Percentiles rank a stretch among this genome's conserved stretches.
phyloP scores from a whole-genome alignment of 768 basidiomycete species.

The Mrakia frigida region DNA sequence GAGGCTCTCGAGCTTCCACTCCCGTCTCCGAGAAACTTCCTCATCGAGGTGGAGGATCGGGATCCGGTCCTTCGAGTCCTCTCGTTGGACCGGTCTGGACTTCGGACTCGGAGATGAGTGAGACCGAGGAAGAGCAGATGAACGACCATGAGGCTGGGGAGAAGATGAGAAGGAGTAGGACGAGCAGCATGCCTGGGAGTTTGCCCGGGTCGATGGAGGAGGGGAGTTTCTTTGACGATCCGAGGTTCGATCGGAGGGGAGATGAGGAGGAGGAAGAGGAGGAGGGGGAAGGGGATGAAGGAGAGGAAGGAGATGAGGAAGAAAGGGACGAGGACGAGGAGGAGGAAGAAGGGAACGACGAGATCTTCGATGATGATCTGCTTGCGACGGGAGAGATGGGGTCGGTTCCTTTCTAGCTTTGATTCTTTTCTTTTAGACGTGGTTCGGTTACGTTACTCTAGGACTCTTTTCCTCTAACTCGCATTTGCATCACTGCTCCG shows the following conservation, averaged over 20 bases:
- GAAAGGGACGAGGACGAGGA: conserved; percentile 52
- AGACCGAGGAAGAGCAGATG: conserved; percentile 26
- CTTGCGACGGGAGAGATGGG: conserved; percentile 77
- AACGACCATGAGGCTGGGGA: neutral
- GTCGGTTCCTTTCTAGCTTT: neutral
- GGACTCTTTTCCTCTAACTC: no score
- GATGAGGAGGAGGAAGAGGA: conserved; percentile 24
- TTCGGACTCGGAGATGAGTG: conserved; percentile 45
- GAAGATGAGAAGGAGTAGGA: conserved; percentile 3
- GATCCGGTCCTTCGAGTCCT: conserved; percentile 59
- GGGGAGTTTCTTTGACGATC: conserved; percentile 41
- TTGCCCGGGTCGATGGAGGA: conserved; percentile 33
- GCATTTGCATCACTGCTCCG: no score
- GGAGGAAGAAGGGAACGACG: conserved; percentile 55
- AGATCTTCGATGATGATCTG: conserved; percentile 70
- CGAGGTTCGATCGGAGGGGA: conserved; percentile 37
- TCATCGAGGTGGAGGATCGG: conserved; percentile 40
- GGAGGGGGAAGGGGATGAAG: conserved; percentile 27
- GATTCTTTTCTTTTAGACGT: neutral
- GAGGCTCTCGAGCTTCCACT: conserved; percentile 39
- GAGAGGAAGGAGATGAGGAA: conserved; percentile 56
- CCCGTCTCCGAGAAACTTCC: conserved; percentile 30
- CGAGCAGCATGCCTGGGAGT: conserved; percentile 33
- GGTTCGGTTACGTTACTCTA: no score
- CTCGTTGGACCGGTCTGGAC: conserved; percentile 65